These are phyloP conservation scores for Vanderwaltozyma verrucispora DNA, from an alignment of 805 yeast species.

Conservation along the genomic window DNA sequence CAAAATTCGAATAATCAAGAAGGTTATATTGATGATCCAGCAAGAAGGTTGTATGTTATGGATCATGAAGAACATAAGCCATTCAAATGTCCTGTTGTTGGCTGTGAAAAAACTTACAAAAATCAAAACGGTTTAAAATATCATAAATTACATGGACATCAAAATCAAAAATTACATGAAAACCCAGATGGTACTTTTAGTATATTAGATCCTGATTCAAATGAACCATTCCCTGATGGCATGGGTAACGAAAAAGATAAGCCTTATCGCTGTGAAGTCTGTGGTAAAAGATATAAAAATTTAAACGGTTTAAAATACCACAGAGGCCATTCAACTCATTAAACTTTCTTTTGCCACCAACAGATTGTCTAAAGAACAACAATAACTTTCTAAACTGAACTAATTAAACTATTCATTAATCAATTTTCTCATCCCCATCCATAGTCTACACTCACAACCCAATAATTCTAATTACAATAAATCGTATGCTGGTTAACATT, in stretches of 20 bases:
- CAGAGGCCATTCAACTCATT: slow-evolving; percentile 97
- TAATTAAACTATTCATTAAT: too few relatives aligned
- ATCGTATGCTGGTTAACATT: too few relatives aligned
- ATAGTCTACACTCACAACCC: too few relatives aligned
- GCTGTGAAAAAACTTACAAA: slow-evolving; percentile 95
- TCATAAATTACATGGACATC: slow-evolving; percentile 94
- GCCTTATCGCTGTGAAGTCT: slow-evolving; percentile 96
- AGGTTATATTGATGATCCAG: slow-evolving; percentile 86
- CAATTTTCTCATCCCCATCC: too few relatives aligned
- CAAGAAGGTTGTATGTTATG: slow-evolving; percentile 84
- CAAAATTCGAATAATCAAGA: slow-evolving; percentile 28
- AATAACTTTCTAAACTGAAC: too few relatives aligned
- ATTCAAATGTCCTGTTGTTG: slow-evolving; percentile 94
- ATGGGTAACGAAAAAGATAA: slow-evolving; percentile 95
- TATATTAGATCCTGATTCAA: slow-evolving; percentile 83
- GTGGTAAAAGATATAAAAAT: slow-evolving; percentile 95
- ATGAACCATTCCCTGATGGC: slow-evolving; percentile 86
- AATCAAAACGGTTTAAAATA: slow-evolving; percentile 96
- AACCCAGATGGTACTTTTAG: slow-evolving; percentile 91
- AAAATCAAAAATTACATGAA: slow-evolving; percentile 81
- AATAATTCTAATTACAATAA: too few relatives aligned
- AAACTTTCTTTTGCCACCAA: slow-evolving; percentile 5
- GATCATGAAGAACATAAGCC: slow-evolving; percentile 92
- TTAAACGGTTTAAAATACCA: slow-evolving; percentile 94
- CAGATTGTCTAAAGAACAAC: too few relatives aligned